A percentile compares a stretch with the other conserved stretches of the same genome.
Conservation (phyloP, 495 filamentous ascomycete species). For the Aspergillus steynii region DNA sequence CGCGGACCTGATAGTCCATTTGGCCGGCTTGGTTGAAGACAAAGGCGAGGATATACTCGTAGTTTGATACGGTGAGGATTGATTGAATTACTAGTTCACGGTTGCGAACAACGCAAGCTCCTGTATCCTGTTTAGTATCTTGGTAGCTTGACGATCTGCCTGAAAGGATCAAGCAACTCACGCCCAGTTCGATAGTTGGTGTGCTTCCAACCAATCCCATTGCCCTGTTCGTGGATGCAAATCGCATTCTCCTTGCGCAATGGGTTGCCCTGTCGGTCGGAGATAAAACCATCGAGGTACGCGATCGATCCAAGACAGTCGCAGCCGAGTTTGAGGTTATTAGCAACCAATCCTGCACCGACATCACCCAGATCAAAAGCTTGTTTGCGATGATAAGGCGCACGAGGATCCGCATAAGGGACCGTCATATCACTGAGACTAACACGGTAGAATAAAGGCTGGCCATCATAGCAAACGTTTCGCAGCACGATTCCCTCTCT, state of each 20-base stretch:
- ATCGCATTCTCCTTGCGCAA: no score
- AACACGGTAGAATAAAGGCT: constrained; percentile 61
- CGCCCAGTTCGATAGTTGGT: no score
- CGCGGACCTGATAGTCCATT: constrained; percentile 68
- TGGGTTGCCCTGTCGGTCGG: no score
- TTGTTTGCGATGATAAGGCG: constrained; percentile 59
- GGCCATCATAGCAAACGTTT: constrained; percentile 59
- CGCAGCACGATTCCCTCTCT: constrained; percentile 47
- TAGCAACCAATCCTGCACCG: constrained; percentile 55
- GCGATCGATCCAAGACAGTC: no score
- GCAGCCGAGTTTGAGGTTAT: constrained; percentile 57
- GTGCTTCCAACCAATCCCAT: no score
- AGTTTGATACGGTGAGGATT: constrained; percentile 50
- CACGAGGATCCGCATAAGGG: constrained; percentile 53
- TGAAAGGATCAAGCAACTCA: no score
- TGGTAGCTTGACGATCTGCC: no score
- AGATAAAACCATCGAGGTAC: no score
- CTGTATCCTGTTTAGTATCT: no score
- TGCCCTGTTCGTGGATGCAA: no score
- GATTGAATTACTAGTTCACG: no score
- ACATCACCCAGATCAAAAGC: constrained; percentile 64
- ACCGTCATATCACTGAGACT: constrained; percentile 65
- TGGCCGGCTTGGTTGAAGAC: constrained; percentile 76
- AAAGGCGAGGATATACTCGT: constrained; percentile 75
- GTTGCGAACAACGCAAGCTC: no score